Conservation (phyloP, 208 protist species). For the Vickermania spadyakhi region DNA sequence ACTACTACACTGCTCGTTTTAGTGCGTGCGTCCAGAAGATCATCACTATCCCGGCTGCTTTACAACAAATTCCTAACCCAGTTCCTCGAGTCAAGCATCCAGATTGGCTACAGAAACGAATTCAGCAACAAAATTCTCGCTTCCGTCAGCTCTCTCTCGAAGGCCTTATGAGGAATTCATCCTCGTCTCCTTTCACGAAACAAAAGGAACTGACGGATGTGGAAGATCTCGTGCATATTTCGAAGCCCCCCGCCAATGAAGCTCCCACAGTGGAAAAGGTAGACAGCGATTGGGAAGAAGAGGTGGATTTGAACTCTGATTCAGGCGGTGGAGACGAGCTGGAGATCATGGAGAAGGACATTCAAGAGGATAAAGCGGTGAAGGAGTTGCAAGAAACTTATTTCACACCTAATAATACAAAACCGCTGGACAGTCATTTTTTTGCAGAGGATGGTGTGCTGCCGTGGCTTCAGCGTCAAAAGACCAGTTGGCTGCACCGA, state of each 20-base stretch:
- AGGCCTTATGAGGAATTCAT: conserved; percentile 66
- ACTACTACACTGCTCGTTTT: conserved; percentile 98
- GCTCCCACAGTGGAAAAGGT: background rate
- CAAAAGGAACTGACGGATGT: conserved; percentile 23
- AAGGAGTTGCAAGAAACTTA: conserved; percentile 38
- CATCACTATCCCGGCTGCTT: conserved; percentile 98
- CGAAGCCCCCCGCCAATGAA: background rate
- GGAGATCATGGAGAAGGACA: conserved; percentile 35
- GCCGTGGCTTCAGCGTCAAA: conserved; percentile 43
- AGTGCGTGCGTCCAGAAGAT: conserved; percentile 98
- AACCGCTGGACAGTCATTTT: conserved; percentile 60
- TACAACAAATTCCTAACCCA: conserved; percentile 96
- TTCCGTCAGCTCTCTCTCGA: conserved; percentile 63
- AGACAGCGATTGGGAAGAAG: conserved; percentile 18
- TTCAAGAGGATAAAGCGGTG: conserved; percentile 25
- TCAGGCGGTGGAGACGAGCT: conserved; percentile 45
- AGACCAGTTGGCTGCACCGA: conserved; percentile 58
- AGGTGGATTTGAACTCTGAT: conserved; percentile 14
- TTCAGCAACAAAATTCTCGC: conserved; percentile 75
- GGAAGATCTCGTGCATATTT: conserved; percentile 36
- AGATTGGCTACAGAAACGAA: conserved; percentile 94
- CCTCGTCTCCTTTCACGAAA: conserved; percentile 7
- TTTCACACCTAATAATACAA: conserved; percentile 57
- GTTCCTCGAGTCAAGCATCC: conserved; percentile 96
- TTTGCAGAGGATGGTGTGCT: conserved; percentile 30